Conservation (phyloP, 306 rosid genomes). For the Herpetospermum pedunculosum region DNA sequence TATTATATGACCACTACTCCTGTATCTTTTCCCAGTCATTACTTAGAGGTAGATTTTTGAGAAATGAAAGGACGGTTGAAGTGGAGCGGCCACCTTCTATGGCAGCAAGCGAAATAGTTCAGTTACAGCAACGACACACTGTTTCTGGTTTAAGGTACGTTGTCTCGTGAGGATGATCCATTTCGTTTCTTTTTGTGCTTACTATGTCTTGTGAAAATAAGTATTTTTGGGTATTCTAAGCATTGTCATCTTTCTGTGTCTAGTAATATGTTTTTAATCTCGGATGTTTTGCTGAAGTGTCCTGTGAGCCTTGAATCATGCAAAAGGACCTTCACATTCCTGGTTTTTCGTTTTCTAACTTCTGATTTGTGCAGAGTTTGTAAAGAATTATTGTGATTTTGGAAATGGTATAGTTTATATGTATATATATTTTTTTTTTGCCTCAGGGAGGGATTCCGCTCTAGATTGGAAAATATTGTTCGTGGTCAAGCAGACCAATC, state of each 20-base stretch:
- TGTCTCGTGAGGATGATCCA: not conserved
- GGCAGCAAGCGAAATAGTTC: conserved; percentile 87
- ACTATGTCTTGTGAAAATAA: not conserved
- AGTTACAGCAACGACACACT: conserved; percentile 79
- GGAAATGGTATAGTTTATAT: conserved; percentile 12
- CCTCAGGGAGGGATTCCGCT: conserved; percentile 86
- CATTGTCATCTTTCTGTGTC: not conserved
- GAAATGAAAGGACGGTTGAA: conserved; percentile 85
- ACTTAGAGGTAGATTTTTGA: conserved; percentile 96
- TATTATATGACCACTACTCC: conserved; percentile 23
- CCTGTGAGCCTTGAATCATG: not conserved
- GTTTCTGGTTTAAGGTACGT: conserved; percentile 91
- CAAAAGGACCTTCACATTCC: not conserved
- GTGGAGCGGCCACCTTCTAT: conserved; percentile 87
- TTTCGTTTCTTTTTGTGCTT: not conserved
- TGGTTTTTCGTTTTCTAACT: not conserved
- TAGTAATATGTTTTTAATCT: not conserved
- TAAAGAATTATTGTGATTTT: not conserved
- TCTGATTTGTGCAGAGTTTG: not conserved
- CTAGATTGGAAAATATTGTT: conserved; percentile 80
- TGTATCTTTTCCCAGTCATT: conserved; percentile 49
- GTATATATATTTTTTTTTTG: conserved; percentile 1
- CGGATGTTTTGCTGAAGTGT: not conserved
- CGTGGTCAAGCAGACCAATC: conserved; percentile 74
- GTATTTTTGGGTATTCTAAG: not conserved